Conservation (phyloP, 1,139 yeast genomes). For the Casaregolazyma suthepensis region DNA sequence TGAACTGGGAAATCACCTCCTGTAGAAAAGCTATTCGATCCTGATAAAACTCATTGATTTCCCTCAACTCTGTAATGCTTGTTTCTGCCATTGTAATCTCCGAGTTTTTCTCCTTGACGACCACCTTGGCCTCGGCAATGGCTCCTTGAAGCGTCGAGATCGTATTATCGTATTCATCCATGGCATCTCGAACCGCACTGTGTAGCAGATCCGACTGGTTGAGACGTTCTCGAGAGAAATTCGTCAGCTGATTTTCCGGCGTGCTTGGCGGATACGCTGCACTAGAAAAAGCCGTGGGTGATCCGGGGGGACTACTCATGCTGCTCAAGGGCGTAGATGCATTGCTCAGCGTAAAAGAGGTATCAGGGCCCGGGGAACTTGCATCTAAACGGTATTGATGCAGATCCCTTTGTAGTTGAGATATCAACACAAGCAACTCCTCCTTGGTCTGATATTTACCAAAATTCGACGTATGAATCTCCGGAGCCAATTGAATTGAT, state of each 20-base stretch:
- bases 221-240: slow-evolving; percentile 16
- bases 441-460: slow-evolving; percentile 15
- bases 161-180: slow-evolving; percentile 24
- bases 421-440: slow-evolving; percentile 19
- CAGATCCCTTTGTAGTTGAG: slow-evolving; percentile 20
- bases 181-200: slow-evolving; percentile 20
- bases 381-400: slow-evolving; percentile 14
- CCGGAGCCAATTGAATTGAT: slow-evolving; percentile 25
- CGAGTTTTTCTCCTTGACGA: slow-evolving; percentile 13
- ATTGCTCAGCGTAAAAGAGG: not conserved
- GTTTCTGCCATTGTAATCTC: slow-evolving; percentile 12
- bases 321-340: not conserved
- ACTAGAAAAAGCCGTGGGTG: slow-evolving; percentile 2
- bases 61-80: slow-evolving; percentile 11
- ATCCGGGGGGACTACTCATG: slow-evolving; percentile 2
- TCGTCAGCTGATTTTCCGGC: slow-evolving; percentile 8
- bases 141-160: slow-evolving; percentile 20
- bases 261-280: slow-evolving; percentile 1
- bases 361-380: not conserved
- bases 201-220: slow-evolving; percentile 20
- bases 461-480: slow-evolving; percentile 17
- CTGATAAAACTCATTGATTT: slow-evolving; percentile 14
- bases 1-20: slow-evolving; percentile 8
- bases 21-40: slow-evolving; percentile 14
- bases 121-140: slow-evolving; percentile 14